phyloP scores from a whole-genome alignment of 2,329 filamentous ascomycete species.

The Leptosphaerulina australis region DNA sequence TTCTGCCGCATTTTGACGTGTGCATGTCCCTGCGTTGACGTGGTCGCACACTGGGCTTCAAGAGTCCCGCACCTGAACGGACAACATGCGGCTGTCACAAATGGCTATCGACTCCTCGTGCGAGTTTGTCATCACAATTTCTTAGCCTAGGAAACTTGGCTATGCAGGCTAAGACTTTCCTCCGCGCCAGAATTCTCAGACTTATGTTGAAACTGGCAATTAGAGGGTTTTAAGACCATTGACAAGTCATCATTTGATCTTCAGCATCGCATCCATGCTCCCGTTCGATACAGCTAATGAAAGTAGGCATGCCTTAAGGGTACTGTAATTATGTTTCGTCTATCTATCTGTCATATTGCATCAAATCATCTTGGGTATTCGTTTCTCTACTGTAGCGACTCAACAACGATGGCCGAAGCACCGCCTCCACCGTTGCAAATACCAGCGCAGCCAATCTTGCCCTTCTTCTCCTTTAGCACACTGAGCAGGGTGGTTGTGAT shows the following conservation, averaged over 20 bases:
- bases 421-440: slow-evolving; percentile 99
- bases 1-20: slow-evolving; percentile 3
- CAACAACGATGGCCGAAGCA: slow-evolving; percentile 90
- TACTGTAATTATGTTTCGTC: slow-evolving; percentile 15
- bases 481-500: slow-evolving; percentile 90
- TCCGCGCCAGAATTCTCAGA: background rate
- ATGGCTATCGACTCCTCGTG: slow-evolving; percentile 3
- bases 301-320: background rate
- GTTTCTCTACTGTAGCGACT: slow-evolving; percentile 56
- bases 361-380: slow-evolving; percentile 20
- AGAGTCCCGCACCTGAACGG: background rate
- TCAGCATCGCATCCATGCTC: background rate
- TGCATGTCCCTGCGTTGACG: background rate
- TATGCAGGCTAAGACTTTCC: background rate
- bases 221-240: background rate
- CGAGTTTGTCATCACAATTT: background rate
- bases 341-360: slow-evolving; percentile 13
- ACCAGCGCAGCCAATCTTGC: slow-evolving; percentile 89
- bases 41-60: background rate
- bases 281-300: background rate
- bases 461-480: slow-evolving; percentile 87
- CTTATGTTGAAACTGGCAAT: slow-evolving; percentile 8
- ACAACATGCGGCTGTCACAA: background rate
- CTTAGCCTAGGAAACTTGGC: background rate
- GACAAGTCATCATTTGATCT: background rate